phyloP scores from a whole-genome alignment of 2,329 filamentous ascomycete species.

The Talaromyces pinophilus region DNA sequence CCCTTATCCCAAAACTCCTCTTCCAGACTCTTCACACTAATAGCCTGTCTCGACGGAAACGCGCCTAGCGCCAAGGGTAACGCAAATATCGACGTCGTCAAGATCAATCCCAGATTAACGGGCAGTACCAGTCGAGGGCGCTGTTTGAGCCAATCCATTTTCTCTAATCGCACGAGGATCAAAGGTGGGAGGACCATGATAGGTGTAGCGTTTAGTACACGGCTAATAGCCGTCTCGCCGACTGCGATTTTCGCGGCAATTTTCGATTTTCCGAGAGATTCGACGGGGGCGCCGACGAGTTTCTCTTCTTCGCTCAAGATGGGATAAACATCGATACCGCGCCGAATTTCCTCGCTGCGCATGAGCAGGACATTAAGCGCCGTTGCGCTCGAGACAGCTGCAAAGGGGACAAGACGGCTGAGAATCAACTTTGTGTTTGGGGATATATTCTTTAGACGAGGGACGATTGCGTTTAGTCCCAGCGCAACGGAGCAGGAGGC shows the following conservation, averaged over 20 bases:
- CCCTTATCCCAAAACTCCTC: conserved; percentile 81
- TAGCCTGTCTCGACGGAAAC: conserved; percentile 87
- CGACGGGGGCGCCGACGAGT: conserved; percentile 64
- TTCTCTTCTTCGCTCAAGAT: conserved; percentile 73
- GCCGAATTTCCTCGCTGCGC: conserved; percentile 92
- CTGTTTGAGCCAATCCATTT: conserved; percentile 75
- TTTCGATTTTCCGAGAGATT: conserved; percentile 79
- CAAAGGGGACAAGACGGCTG: conserved; percentile 88
- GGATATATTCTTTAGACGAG: conserved; percentile 73
- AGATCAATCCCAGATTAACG: conserved; percentile 82
- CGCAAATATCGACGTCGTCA: conserved; percentile 83
- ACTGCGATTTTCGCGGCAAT: conserved; percentile 88
- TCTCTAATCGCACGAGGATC: conserved; percentile 79
- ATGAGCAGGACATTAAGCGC: conserved; percentile 96
- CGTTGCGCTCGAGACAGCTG: conserved; percentile 87
- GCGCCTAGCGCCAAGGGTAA: conserved; percentile 85
- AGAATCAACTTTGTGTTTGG: conserved; percentile 76
- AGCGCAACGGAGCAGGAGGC: conserved; percentile 93
- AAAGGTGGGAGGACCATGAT: conserved; percentile 97
- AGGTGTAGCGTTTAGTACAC: conserved; percentile 89
- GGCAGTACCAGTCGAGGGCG: conserved; percentile 76
- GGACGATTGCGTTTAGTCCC: conserved; percentile 86
- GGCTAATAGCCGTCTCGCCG: conserved; percentile 84
- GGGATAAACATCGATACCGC: conserved; percentile 89
- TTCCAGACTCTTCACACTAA: conserved; percentile 75